Conservation (phyloP, 371 early-diverging fungal genomes). For the Dichotomocladium elegans region DNA sequence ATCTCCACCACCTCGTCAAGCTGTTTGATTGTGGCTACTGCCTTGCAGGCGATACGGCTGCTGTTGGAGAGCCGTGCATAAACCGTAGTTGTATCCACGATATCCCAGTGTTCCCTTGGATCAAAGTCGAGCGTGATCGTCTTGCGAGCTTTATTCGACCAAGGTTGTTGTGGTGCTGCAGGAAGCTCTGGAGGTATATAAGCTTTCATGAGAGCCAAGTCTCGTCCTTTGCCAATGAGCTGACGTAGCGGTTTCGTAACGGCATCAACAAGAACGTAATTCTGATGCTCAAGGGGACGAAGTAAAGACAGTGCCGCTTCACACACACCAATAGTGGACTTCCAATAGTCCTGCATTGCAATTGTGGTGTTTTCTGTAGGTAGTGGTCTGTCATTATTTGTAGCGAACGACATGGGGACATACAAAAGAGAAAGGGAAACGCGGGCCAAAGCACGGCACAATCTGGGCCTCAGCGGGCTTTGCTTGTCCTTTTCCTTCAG, state of each 20-base stretch:
- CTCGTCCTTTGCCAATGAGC: constrained; percentile 14
- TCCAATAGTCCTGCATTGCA: constrained; percentile 18
- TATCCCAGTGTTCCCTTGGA: constrained; percentile 22
- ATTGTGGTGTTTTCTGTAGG: not conserved
- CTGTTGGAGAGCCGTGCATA: constrained; percentile 1
- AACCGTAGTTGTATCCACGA: constrained; percentile 2
- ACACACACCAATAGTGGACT: constrained; percentile 13
- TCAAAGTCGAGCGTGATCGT: constrained; percentile 1
- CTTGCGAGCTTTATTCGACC: constrained; percentile 6
- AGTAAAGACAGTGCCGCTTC: constrained; percentile 19
- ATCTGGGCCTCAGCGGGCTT: no score
- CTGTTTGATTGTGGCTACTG: constrained; percentile 20
- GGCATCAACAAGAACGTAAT: constrained; percentile 8
- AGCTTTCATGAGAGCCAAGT: constrained; percentile 11
- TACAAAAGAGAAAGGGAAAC: no score
- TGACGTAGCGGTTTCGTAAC: constrained; percentile 13
- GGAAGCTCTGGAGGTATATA: constrained; percentile 2
- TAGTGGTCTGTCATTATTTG: no score
- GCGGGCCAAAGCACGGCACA: no score
- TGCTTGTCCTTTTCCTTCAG: no score
- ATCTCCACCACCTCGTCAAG: constrained; percentile 17
- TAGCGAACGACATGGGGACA: no score
- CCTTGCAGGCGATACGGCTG: constrained; percentile 11
- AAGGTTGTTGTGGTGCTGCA: not conserved
- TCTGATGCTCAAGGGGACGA: constrained; percentile 13